Conservation (phyloP, 1,284 basidiomycete genomes). For the Cryptococcus sp. region DNA sequence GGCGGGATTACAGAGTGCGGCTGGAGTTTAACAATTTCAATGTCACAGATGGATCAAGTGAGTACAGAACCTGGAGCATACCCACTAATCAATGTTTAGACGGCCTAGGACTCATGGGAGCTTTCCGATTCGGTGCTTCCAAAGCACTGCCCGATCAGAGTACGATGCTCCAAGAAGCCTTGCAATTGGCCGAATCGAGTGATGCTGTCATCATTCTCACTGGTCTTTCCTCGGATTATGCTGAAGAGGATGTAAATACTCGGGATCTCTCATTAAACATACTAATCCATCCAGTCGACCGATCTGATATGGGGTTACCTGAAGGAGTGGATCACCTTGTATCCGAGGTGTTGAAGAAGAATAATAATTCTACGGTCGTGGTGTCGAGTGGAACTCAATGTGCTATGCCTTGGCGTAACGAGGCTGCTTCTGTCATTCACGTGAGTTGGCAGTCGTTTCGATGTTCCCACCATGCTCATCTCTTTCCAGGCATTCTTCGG, state of each 20-base stretch:
- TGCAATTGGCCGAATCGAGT: background rate
- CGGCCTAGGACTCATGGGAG: background rate
- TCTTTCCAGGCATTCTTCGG: conserved; percentile 54
- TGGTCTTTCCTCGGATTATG: background rate
- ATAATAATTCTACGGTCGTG: conserved; percentile 54
- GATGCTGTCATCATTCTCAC: background rate
- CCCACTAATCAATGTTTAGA: background rate
- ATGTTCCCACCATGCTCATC: background rate
- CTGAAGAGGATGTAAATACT: background rate
- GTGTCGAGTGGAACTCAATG: conserved; percentile 52
- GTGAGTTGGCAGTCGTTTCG: background rate
- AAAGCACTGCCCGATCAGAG: background rate
- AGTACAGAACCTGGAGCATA: background rate
- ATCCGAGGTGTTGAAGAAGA: conserved; percentile 49
- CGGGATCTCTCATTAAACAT: background rate
- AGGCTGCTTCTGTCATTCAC: conserved; percentile 48
- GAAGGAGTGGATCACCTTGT: background rate
- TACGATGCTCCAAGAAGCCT: background rate
- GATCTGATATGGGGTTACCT: background rate
- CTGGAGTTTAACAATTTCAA: background rate
- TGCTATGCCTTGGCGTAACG: conserved; percentile 54
- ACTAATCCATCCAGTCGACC: background rate
- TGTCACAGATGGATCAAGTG: background rate
- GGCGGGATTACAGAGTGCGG: conserved; percentile 12
- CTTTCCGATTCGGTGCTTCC: background rate